These are phyloP conservation scores for Podospora tetraspora DNA, from an alignment of 495 filamentous ascomycete genomes.

Conservation along the genomic window DNA sequence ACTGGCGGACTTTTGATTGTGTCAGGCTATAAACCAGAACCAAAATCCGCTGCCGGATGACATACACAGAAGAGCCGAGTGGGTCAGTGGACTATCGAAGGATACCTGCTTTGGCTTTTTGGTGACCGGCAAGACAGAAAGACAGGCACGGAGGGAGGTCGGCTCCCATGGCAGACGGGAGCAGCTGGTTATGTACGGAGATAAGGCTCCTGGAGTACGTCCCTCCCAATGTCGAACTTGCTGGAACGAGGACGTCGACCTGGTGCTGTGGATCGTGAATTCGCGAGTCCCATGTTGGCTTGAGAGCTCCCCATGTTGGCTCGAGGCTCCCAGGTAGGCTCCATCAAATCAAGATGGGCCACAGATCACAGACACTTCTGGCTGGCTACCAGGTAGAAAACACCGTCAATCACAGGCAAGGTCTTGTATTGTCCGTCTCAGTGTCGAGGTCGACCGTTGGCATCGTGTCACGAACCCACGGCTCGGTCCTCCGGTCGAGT, in stretches of 20 bases:
- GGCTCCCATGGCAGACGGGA: not conserved
- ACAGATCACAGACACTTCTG: not conserved
- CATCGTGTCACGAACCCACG: not conserved
- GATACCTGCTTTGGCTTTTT: too few relatives aligned
- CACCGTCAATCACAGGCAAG: not conserved
- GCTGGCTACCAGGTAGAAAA: too few relatives aligned
- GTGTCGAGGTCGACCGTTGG: not conserved
- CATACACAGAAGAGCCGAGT: too few relatives aligned
- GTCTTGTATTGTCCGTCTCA: not conserved
- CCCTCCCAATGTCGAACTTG: too few relatives aligned
- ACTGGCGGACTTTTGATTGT: too few relatives aligned
- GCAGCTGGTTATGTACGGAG: too few relatives aligned
- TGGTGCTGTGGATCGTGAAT: not conserved
- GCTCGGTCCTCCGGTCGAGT: not conserved
- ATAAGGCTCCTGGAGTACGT: too few relatives aligned
- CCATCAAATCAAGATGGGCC: not conserved
- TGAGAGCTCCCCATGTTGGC: not conserved
- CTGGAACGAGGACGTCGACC: too few relatives aligned
- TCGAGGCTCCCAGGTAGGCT: not conserved
- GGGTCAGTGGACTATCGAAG: too few relatives aligned
- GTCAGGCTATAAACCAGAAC: too few relatives aligned
- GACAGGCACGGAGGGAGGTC: not conserved
- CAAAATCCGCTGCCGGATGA: too few relatives aligned
- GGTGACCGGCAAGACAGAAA: not conserved
- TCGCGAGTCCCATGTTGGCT: not conserved